Evolutionary conservation across 2,329 filamentous ascomycete species (phyloP).

Genomic region (Pseudogymnoascus sp.): DNA sequence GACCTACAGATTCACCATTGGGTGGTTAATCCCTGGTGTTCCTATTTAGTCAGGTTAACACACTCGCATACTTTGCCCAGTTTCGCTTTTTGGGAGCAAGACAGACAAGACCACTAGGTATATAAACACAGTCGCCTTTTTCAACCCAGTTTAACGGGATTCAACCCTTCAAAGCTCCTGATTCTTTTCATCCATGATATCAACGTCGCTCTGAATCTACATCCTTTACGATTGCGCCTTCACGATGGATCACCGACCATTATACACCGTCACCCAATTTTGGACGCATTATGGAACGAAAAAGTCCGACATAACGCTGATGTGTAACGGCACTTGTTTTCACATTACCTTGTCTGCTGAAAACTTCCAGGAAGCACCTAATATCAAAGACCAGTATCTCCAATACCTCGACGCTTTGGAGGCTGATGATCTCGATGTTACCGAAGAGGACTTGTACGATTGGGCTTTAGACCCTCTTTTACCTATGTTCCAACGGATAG

Average conservation of each 20-base stretch:
- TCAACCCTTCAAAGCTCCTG: no score
- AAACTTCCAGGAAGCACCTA: constrained; percentile 15
- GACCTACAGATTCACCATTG: no score
- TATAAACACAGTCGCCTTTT: no score
- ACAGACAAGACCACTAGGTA: no score
- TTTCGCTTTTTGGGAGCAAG: no score
- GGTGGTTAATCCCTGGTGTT: no score
- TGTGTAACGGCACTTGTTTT: constrained; percentile 16
- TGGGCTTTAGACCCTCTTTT: constrained; percentile 17
- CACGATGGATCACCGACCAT: neutral
- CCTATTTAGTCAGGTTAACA: no score
- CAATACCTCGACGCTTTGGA: constrained; percentile 14
- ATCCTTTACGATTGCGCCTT: no score
- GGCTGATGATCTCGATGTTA: constrained; percentile 12
- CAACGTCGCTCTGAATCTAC: no score
- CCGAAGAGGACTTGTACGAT: constrained; percentile 17
- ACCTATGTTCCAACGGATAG: constrained; percentile 14
- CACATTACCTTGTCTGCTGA: constrained; percentile 15
- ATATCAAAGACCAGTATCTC: constrained; percentile 17
- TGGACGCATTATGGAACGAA: neutral
- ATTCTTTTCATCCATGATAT: no score
- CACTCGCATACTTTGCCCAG: no score
- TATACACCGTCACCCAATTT: neutral
- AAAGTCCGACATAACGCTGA: neutral
- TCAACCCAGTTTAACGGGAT: no score